phyloP scores from a whole-genome alignment of 2,329 filamentous ascomycete genomes.

The Sporothrix variecibatus region DNA sequence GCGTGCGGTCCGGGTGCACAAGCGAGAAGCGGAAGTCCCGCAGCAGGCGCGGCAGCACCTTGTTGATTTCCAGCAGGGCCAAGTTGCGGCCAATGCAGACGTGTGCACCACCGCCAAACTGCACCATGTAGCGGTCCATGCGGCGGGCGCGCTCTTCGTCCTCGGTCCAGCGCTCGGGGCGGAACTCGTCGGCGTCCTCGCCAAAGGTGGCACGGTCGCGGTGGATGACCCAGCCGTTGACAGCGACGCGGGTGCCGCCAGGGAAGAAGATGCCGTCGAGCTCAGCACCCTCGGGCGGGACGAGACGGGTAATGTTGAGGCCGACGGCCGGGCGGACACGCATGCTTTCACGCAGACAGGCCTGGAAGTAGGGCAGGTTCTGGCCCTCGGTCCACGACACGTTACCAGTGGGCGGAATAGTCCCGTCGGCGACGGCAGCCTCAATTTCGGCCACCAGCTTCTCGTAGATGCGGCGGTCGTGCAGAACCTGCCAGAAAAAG shows the following conservation, averaged over 20 bases:
- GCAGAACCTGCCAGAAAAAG: conserved; percentile 54
- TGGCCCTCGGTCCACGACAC: conserved; percentile 53
- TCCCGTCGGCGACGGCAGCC: conserved; percentile 41
- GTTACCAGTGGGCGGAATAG: conserved; percentile 44
- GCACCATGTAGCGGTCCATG: conserved; percentile 60
- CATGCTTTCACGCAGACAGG: conserved; percentile 58
- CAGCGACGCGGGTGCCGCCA: conserved; percentile 54
- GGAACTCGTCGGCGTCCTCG: conserved; percentile 51
- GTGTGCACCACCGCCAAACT: conserved; percentile 58
- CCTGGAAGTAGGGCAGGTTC: conserved; percentile 55
- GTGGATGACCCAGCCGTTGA: conserved; percentile 58
- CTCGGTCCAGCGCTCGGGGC: conserved; percentile 58
- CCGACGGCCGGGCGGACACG: conserved; percentile 58
- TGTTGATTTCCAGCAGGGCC: conserved; percentile 60
- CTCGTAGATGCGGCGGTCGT: conserved; percentile 46
- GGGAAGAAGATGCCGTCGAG: conserved; percentile 54
- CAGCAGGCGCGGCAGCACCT: conserved; percentile 57
- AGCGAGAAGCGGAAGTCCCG: conserved; percentile 57
- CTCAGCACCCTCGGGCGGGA: conserved; percentile 53
- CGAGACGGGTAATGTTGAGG: conserved; percentile 54
- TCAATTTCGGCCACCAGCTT: conserved; percentile 48
- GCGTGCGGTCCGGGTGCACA: conserved; percentile 50
- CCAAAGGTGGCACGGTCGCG: conserved; percentile 53
- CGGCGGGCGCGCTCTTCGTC: conserved; percentile 45
- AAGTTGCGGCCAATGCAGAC: conserved; percentile 59